A percentile compares a stretch with the other conserved stretches of the same genome.
phyloP scores from a whole-genome alignment of 257 asterid species.

The Plantago major region DNA sequence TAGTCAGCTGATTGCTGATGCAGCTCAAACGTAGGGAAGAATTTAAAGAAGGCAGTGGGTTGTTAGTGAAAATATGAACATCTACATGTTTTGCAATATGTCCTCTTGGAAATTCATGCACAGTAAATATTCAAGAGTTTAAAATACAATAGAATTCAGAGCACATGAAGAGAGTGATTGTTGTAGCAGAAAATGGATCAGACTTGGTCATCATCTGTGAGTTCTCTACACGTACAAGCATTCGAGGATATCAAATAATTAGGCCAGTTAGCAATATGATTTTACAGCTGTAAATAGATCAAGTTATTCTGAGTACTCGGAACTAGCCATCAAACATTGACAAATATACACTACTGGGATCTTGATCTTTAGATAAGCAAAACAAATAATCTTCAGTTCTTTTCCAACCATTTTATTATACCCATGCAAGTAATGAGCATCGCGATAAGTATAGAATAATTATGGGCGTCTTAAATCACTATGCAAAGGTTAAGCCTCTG shows the following conservation, averaged over 20 bases:
- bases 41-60: neutral
- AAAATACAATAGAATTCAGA: neutral
- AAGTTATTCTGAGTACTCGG: neutral
- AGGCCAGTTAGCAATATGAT: no score
- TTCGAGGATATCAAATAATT: neutral
- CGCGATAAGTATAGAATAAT: no score
- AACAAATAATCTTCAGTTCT: neutral
- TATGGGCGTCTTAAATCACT: no score
- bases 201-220: neutral
- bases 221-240: neutral
- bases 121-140: slow-evolving; percentile 4
- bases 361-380: neutral
- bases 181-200: neutral
- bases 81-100: neutral
- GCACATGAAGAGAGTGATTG: neutral
- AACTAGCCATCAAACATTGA: neutral
- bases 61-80: neutral
- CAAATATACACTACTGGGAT: neutral
- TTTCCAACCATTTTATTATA: neutral
- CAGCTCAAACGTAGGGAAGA: slow-evolving; percentile 9
- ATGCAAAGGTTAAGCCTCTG: no score
- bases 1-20: slow-evolving; percentile 3
- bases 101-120: neutral
- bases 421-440: neutral
- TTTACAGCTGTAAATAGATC: no score